These are phyloP conservation scores for Pseudopithomyces maydicus DNA, from an alignment of 2,329 filamentous ascomycete genomes.

Conservation along the genomic window DNA sequence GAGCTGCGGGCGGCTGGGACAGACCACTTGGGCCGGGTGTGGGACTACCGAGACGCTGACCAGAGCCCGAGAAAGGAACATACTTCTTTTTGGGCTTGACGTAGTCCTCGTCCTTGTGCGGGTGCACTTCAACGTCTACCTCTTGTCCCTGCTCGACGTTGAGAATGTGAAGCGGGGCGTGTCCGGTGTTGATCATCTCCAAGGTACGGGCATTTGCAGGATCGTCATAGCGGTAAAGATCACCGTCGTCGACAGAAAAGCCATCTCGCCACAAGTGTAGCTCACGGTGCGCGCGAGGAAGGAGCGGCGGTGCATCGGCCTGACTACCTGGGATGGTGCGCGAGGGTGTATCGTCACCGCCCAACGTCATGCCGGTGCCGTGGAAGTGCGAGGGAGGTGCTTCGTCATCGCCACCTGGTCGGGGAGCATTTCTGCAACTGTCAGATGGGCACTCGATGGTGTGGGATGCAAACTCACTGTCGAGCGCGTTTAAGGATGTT, in stretches of 20 bases:
- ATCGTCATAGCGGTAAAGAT: conserved; percentile 78
- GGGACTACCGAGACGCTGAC: conserved; percentile 76
- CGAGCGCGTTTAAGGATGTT: conserved; percentile 56
- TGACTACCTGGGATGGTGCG: conserved; percentile 68
- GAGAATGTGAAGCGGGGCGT: conserved; percentile 78
- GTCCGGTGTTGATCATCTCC: conserved; percentile 75
- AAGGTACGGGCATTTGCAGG: conserved; percentile 74
- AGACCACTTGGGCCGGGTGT: conserved; percentile 64
- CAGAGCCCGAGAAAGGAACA: conserved; percentile 73
- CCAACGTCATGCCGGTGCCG: conserved; percentile 75
- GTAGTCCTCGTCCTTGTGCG: conserved; percentile 77
- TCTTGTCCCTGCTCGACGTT: conserved; percentile 76
- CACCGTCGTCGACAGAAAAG: conserved; percentile 83
- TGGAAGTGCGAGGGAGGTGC: conserved; percentile 63
- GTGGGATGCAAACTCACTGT: conserved; percentile 38
- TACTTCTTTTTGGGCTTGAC: conserved; percentile 74
- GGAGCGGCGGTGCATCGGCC: conserved; percentile 41
- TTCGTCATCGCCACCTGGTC: conserved; percentile 59
- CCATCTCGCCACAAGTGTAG: conserved; percentile 84
- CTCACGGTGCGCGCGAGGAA: conserved; percentile 66
- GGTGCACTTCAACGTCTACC: conserved; percentile 76
- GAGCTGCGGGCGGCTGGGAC: conserved; percentile 39
- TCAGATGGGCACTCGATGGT: conserved; percentile 19
- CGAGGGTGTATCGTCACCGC: conserved; percentile 76
- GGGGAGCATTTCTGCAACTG: conserved; percentile 61